Percentiles rank a stretch among this genome's conserved stretches.
These are phyloP conservation scores for Apocynum venetum DNA, from an alignment of 257 asterid species.

Conservation along the genomic window DNA sequence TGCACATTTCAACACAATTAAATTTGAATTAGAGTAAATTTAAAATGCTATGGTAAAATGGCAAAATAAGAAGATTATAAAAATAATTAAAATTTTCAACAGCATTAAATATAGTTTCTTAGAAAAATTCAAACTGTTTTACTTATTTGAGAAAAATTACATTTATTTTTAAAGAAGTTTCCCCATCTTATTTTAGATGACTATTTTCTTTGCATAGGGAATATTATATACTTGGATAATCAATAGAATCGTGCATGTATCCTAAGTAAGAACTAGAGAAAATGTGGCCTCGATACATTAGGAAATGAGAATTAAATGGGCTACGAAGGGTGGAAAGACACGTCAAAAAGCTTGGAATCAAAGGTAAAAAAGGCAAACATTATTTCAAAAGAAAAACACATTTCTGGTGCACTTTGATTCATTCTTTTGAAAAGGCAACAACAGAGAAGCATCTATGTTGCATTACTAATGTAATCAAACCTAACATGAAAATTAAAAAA, in stretches of 20 bases:
- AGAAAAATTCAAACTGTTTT: too few relatives aligned
- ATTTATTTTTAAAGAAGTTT: too few relatives aligned
- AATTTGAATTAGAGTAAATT: too few relatives aligned
- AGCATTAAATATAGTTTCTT: too few relatives aligned
- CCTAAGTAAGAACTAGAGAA: background rate
- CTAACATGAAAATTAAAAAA: background rate
- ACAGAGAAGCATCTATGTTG: background rate
- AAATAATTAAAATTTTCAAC: too few relatives aligned
- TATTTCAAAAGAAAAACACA: background rate
- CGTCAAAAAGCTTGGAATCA: background rate
- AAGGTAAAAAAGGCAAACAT: background rate
- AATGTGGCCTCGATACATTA: background rate
- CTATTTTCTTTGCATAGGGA: too few relatives aligned
- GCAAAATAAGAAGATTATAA: too few relatives aligned
- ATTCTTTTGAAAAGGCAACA: background rate
- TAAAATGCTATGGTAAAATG: too few relatives aligned
- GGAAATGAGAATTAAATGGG: background rate
- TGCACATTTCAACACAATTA: too few relatives aligned
- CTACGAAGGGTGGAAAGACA: background rate
- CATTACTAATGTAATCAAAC: background rate
- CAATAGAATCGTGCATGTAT: background rate
- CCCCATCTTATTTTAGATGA: too few relatives aligned
- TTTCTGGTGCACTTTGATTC: slow-evolving; percentile 6
- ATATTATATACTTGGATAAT: too few relatives aligned
- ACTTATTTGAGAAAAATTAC: too few relatives aligned